Conservation (phyloP, 257 asterid species). For the Pogostemon cablin region DNA sequence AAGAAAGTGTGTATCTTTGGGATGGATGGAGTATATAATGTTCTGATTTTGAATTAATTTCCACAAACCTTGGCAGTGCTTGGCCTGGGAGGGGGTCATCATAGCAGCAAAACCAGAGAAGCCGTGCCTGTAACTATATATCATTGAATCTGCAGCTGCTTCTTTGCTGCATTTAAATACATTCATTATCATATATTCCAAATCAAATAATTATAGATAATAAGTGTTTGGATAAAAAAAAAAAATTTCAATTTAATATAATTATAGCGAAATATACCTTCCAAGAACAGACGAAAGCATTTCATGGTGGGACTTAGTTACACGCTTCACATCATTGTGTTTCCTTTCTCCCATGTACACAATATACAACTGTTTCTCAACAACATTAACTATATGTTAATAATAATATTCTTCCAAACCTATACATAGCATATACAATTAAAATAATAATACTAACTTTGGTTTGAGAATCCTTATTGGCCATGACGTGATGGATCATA, state of each 20-base stretch:
- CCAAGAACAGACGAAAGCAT: constrained; percentile 42
- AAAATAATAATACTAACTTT: background rate
- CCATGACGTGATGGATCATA: background rate
- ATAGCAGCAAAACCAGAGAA: constrained; percentile 55
- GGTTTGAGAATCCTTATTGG: background rate
- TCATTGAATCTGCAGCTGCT: constrained; percentile 39
- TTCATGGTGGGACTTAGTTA: constrained; percentile 40
- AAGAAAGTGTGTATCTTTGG: too few relatives aligned
- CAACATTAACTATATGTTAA: background rate
- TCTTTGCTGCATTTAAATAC: constrained; percentile 27
- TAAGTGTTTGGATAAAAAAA: background rate
- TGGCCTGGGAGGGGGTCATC: constrained; percentile 42
- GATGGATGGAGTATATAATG: too few relatives aligned
- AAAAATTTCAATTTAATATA: too few relatives aligned
- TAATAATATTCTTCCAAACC: too few relatives aligned
- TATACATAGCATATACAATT: background rate
- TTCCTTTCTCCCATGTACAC: constrained; percentile 48
- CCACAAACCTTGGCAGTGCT: constrained; percentile 31
- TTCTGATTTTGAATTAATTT: background rate
- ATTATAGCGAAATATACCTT: constrained; percentile 30
- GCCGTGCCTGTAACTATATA: constrained; percentile 46
- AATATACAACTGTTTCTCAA: constrained; percentile 33
- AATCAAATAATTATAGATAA: background rate
- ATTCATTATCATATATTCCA: background rate
- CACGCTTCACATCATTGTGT: constrained; percentile 34